Evolutionary conservation across 805 yeast genomes (phyloP).

Genomic region (Myxozyma sirexii): DNA sequence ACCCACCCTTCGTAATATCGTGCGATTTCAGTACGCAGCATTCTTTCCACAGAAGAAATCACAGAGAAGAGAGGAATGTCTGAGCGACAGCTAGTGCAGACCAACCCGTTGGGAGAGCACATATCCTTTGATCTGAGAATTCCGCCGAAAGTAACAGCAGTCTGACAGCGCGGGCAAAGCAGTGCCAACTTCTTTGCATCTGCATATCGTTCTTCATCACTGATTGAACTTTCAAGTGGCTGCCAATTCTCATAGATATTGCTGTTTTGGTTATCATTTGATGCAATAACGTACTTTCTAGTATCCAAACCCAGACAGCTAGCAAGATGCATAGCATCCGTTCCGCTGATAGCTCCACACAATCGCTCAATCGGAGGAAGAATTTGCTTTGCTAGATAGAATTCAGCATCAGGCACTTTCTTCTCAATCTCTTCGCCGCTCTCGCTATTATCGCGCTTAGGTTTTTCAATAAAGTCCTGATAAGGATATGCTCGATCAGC

Average conservation of each 20-base stretch:
- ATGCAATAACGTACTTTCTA: slow-evolving; percentile 53
- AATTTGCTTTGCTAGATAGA: slow-evolving; percentile 84
- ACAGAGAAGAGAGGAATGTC: slow-evolving; percentile 57
- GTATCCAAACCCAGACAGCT: slow-evolving; percentile 76
- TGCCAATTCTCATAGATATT: slow-evolving; percentile 44
- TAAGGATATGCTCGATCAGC: slow-evolving; percentile 86
- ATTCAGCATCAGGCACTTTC: slow-evolving; percentile 62
- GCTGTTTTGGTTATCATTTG: slow-evolving; percentile 44
- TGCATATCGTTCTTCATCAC: slow-evolving; percentile 81
- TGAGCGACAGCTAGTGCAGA: slow-evolving; percentile 64
- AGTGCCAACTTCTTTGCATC: slow-evolving; percentile 59
- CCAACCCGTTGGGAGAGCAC: slow-evolving; percentile 67
- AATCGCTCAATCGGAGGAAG: slow-evolving; percentile 89
- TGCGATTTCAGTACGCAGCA: slow-evolving; percentile 69
- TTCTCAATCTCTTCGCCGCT: neutral
- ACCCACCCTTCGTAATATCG: slow-evolving; percentile 86
- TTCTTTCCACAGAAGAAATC: slow-evolving; percentile 72
- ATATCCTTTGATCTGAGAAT: slow-evolving; percentile 55
- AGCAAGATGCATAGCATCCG: slow-evolving; percentile 78
- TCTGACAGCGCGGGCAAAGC: slow-evolving; percentile 62
- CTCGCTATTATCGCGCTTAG: slow-evolving; percentile 5
- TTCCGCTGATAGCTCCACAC: slow-evolving; percentile 81
- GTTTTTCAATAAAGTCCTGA: slow-evolving; percentile 55
- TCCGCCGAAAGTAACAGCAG: slow-evolving; percentile 71
- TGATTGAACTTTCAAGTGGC: slow-evolving; percentile 78